Base-by-base conservation (phyloP, 2,329 filamentous ascomycete genomes). In the Aspergillus bombycis region DNA sequence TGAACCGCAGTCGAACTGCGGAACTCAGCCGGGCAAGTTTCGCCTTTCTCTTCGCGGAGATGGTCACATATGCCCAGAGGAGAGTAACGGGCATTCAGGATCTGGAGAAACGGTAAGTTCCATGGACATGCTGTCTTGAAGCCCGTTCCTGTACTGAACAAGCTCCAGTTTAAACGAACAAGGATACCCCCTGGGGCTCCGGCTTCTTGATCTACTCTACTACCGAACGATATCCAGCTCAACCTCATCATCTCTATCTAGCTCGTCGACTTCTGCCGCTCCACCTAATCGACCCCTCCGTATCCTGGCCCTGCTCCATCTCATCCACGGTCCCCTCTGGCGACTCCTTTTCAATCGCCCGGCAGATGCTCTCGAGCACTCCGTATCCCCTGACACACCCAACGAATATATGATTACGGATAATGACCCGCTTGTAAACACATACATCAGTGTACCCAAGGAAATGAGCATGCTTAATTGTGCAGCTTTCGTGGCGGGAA, bases 361-460 rank as follows among this genome's bases (percentile, higher is more conserved):
- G 61, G 95, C 95, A 32, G 94, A 98, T 80, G 91, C 93, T 21
- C 88, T 99, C 63, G 95, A 99, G 81, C 94, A 95, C 80, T 92
- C 89, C 63, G 89, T 89, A 60, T 90, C 92, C 72, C 89, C 91
- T 10, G 87, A 89, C 59, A 94, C 93, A 58, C 90, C 92, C 10
- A 93, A 95, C 71, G 94, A 98, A 82, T 99, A 98, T 84, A 98
- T 99, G 94, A 95, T 99, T 72, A 92, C 94, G 72, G 95, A 99
- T 81, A 98, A 99, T 80, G 95, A 98, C 77, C 95, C 95, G 26
- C 85, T 98, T 57, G 94, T 98, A 45, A 98, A 97, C 79, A 90
- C 91, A 66, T 98, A 95, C 81, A 91, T 99, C 75, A 93, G 89
- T 72, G 91, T 98, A 59, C 95, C 95, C 19, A 91, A 91, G 74